These are phyloP conservation scores for Dunaliella primolecta DNA, from an alignment of 139 green algal genomes.

Conservation along the genomic window DNA sequence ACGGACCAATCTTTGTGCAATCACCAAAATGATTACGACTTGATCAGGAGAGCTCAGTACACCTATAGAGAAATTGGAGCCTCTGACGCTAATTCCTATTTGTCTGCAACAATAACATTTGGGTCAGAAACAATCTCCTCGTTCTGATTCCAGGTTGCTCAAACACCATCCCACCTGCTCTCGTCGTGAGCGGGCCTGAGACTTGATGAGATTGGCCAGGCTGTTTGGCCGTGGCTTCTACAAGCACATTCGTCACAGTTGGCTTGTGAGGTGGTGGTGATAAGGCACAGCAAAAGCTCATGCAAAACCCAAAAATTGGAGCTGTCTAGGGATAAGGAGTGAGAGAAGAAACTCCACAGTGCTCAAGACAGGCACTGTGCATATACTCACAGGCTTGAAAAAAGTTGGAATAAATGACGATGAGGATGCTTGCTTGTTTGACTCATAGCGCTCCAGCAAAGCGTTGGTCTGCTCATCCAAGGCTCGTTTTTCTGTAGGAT, in stretches of 20 bases:
- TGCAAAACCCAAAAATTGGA: no score
- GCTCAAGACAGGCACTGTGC: not conserved
- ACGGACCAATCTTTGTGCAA: no score
- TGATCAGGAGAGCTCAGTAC: no score
- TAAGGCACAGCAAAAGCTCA: no score
- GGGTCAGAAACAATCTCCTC: no score
- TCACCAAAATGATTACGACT: no score
- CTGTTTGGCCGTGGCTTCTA: slow-evolving; percentile 33
- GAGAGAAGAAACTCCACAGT: not conserved
- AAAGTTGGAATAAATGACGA: slow-evolving; percentile 23
- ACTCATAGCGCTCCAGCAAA: not conserved
- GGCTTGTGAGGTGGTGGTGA: no score
- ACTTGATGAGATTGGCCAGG: slow-evolving; percentile 13
- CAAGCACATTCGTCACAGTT: no score
- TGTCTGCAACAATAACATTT: no score
- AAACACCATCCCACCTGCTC: slow-evolving; percentile 35
- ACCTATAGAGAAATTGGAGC: no score
- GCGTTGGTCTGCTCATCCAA: not conserved
- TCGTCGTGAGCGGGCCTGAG: slow-evolving; percentile 29
- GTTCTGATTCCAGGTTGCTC: no score
- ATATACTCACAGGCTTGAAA: slow-evolving; percentile 33
- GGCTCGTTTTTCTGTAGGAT: not conserved
- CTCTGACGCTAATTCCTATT: no score
- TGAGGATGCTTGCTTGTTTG: not conserved
- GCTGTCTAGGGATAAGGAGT: not conserved